A percentile compares a stretch with the other conserved stretches of the same genome.
Evolutionary conservation across 371 early-diverging fungal genomes (phyloP).

Genomic region (Apophysomyces trapeziformis): DNA sequence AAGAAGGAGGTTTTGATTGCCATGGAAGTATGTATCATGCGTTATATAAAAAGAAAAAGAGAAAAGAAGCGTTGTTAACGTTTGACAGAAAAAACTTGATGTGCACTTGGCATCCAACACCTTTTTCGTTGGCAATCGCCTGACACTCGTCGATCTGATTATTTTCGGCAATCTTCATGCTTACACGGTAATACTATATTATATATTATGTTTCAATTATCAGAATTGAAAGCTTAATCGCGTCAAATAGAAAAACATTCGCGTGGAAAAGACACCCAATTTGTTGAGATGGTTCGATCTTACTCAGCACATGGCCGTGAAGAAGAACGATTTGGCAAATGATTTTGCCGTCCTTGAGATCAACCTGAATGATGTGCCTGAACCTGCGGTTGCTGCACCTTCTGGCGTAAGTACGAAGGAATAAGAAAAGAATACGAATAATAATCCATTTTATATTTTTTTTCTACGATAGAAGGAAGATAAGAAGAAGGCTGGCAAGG

Average conservation of each 20-base stretch:
- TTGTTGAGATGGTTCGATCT: slow-evolving; percentile 82
- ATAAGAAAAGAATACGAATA: neutral
- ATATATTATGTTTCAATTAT: too few relatives aligned
- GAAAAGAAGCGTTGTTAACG: neutral
- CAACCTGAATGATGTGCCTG: slow-evolving; percentile 60
- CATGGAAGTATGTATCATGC: slow-evolving; percentile 38
- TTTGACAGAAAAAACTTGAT: slow-evolving; percentile 57
- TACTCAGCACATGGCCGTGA: slow-evolving; percentile 66
- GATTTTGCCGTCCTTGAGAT: slow-evolving; percentile 62
- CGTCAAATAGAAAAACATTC: slow-evolving; percentile 41
- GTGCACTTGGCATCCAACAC: slow-evolving; percentile 66
- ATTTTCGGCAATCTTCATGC: slow-evolving; percentile 70
- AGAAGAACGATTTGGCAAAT: slow-evolving; percentile 45
- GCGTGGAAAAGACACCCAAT: slow-evolving; percentile 51
- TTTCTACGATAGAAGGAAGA: slow-evolving; percentile 34
- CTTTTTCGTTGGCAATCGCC: slow-evolving; percentile 66
- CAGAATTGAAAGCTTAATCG: too few relatives aligned
- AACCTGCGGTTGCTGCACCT: slow-evolving; percentile 47
- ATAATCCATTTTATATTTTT: too few relatives aligned
- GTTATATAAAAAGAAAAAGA: neutral
- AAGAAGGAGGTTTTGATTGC: slow-evolving; percentile 47
- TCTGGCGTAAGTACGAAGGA: slow-evolving; percentile 31
- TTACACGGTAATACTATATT: slow-evolving; percentile 47
- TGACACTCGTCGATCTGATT: slow-evolving; percentile 74
- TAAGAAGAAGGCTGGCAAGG: slow-evolving; percentile 36